Evolutionary conservation across 108 stramenopile genomes (phyloP), one percentile per base, ranked within the genome.

Genomic region (Nannochloropsis oceanica): DNA sequence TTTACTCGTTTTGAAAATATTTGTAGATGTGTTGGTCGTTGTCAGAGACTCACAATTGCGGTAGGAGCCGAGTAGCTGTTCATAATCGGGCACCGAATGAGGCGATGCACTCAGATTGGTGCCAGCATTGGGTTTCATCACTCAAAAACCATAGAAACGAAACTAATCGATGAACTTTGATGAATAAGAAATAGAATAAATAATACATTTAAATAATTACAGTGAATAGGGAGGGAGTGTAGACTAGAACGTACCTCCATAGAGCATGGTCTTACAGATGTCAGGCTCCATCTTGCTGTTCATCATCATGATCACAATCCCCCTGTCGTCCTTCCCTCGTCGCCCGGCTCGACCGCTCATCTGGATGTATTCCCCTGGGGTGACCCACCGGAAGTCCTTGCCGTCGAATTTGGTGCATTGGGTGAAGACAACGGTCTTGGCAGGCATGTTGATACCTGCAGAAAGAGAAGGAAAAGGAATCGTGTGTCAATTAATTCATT

Each of bases 351-450:
- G 93, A 11, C 99, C 98, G 80, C 91, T 91, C 97, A 99, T 99
- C 91, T 94, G 99, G 59, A 97, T 99, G 91, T 98, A 98, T 88
- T 98, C 97, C 27, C 97, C 97, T 18, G 94, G 43, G 12, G 46
- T 86, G 79, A 91, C 44, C 82, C 87, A 92, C 42, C 93, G 91
- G 81, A 92, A 92, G 46, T 91, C 90, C 20, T 81, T 26, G 20
- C 99, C 99, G 87, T 99, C 99, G 92, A 94, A 98, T 89, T 99
- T 99, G 59, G 96, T 88, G 0, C 93, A 95, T 84, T 95, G 95
- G 42, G 97, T 99, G 88, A 99, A 99, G 12, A 99, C 97, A 13
- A 99, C 99, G 9, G 99, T 98, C 85, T 96, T 94, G n/a, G 99
- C 99, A 14, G 98, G 98, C 98, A 99, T 99, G 91, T 99, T 99